phyloP scores from a whole-genome alignment of 768 basidiomycete species.

The Fomitopsis pulvina region DNA sequence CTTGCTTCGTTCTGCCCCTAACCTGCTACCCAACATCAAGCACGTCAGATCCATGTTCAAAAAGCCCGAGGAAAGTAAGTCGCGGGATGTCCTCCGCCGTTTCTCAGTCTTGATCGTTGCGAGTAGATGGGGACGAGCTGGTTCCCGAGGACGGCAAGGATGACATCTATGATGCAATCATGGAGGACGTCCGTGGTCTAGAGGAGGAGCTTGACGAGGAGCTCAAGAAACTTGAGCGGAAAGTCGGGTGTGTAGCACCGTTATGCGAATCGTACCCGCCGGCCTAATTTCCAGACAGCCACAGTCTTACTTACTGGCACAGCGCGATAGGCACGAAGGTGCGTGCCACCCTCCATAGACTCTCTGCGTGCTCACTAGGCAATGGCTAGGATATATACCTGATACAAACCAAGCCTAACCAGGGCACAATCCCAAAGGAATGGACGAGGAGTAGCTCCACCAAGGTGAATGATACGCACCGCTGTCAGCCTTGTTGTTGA shows the following conservation, averaged over 20 bases:
- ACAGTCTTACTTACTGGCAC: constrained; percentile 59
- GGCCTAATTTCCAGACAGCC: constrained; percentile 28
- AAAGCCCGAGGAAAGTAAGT: constrained; percentile 54
- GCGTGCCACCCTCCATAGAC: not conserved
- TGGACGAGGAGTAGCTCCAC: constrained; percentile 81
- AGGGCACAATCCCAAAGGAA: constrained; percentile 65
- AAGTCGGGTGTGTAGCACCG: constrained; percentile 49
- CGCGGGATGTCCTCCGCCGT: not conserved
- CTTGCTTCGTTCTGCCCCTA: constrained; percentile 75
- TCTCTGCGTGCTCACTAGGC: too few species aligned
- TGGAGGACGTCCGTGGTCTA: constrained; percentile 59
- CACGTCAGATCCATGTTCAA: constrained; percentile 70
- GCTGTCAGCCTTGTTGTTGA: not conserved
- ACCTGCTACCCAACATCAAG: constrained; percentile 64
- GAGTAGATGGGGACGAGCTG: constrained; percentile 60
- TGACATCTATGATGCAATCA: constrained; percentile 73
- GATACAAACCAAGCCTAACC: constrained; percentile 58
- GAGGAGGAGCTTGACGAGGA: constrained; percentile 69
- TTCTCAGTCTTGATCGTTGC: not conserved
- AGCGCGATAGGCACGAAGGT: constrained; percentile 82
- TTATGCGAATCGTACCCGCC: constrained; percentile 1
- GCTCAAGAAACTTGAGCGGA: constrained; percentile 58
- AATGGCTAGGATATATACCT: constrained; percentile 78
- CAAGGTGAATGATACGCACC: constrained; percentile 51
- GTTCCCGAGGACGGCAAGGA: constrained; percentile 84